Conservation (phyloP, 768 basidiomycete genomes). For the Arthromyces matolae region DNA sequence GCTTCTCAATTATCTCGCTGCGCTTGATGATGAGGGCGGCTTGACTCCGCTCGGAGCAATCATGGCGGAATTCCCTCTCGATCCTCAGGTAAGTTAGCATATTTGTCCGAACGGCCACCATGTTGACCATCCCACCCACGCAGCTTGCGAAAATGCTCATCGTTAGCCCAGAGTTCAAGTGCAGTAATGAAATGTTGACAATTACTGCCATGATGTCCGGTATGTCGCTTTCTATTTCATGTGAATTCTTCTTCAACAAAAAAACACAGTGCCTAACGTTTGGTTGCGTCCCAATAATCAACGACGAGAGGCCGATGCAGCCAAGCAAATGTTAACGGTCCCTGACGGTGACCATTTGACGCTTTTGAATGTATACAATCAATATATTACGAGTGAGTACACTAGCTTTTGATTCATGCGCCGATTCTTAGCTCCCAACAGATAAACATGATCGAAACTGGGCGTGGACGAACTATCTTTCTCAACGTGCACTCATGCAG, state of each 20-base stretch:
- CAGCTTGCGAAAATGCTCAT: conserved; percentile 93
- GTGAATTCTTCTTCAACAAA: neutral
- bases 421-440: conserved; percentile 22
- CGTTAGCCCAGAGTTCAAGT: conserved; percentile 90
- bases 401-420: neutral
- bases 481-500: conserved; percentile 75
- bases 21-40: conserved; percentile 91
- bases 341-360: conserved; percentile 98
- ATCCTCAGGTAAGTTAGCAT: conserved; percentile 72
- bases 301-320: conserved; percentile 87
- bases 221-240: conserved; percentile 27
- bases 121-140: neutral
- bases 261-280: conserved; percentile 77
- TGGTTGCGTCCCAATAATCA: conserved; percentile 89
- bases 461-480: conserved; percentile 90
- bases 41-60: conserved; percentile 81
- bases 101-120: neutral
- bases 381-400: conserved; percentile 74
- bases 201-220: conserved; percentile 97
- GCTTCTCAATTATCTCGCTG: conserved; percentile 86
- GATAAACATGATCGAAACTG: conserved; percentile 80
- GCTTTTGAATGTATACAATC: conserved; percentile 92
- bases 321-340: conserved; percentile 83
- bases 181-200: conserved; percentile 92
- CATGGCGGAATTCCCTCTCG: conserved; percentile 99